Evolutionary conservation across 2,329 filamentous ascomycete species (phyloP).

Genomic region (Phyllosticta citriasiana): DNA sequence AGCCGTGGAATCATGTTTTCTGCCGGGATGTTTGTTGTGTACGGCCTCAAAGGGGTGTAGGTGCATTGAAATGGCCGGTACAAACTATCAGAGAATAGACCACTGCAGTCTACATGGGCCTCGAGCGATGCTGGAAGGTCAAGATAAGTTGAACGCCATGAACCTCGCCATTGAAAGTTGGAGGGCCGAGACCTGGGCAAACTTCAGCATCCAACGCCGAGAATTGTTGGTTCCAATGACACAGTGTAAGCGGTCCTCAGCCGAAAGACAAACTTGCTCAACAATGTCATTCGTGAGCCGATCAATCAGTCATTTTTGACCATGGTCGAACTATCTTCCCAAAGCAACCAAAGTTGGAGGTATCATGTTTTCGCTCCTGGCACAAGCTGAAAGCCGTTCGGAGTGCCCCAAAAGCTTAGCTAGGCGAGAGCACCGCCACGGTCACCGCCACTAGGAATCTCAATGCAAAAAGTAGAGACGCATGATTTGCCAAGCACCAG

Average conservation of each 20-base stretch:
- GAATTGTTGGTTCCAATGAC: no score
- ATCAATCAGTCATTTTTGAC: no score
- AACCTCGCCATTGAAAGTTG: conserved; percentile 61
- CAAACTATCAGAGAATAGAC: conserved; percentile 81
- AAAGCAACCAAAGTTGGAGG: no score
- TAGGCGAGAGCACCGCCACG: not conserved
- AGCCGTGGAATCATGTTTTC: conserved; percentile 65
- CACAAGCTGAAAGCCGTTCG: no score
- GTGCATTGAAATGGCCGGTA: conserved; percentile 87
- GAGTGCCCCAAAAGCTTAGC: not conserved
- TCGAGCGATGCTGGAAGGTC: conserved; percentile 44
- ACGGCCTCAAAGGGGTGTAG: conserved; percentile 58
- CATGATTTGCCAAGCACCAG: not conserved
- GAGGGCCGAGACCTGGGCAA: conserved; percentile 31
- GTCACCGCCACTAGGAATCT: not conserved
- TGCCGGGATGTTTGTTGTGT: conserved; percentile 59
- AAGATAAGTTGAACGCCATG: conserved; percentile 75
- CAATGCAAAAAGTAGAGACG: not conserved
- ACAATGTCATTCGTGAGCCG: no score
- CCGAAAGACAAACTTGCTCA: no score
- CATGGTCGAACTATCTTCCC: no score
- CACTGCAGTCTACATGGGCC: conserved; percentile 57
- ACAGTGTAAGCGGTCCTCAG: no score
- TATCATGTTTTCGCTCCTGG: no score
- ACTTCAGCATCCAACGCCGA: not conserved